Percentiles rank a stretch among this genome's conserved stretches.
These are phyloP conservation scores for Begonia peltatifolia DNA, from an alignment of 306 rosid genomes.

Conservation along the genomic window DNA sequence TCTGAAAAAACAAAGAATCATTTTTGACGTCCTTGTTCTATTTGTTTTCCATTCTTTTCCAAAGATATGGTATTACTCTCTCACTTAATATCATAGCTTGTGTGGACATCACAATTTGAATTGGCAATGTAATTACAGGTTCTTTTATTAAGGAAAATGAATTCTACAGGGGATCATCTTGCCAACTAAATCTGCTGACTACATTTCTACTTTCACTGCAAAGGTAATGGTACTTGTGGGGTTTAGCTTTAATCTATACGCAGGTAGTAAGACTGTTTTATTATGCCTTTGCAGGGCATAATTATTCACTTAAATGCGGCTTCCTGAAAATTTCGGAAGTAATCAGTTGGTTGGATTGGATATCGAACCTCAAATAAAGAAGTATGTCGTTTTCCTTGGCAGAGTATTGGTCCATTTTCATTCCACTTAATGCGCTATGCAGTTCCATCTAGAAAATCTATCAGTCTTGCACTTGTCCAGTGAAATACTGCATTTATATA, in stretches of 20 bases:
- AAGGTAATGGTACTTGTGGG: conserved; percentile 13
- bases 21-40: too few species aligned
- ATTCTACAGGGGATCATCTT: conserved; percentile 24
- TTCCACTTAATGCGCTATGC: background rate
- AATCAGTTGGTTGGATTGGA: conserved; percentile 27
- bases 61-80: too few species aligned
- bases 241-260: too few species aligned
- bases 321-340: conserved; percentile 34
- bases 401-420: background rate
- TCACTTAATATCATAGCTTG: too few species aligned
- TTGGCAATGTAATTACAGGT: too few species aligned
- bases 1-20: too few species aligned
- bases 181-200: conserved; percentile 20
- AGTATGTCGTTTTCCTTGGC: conserved; percentile 12
- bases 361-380: conserved; percentile 17
- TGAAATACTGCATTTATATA: too few species aligned
- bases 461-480: too few species aligned
- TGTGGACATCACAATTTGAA: too few species aligned
- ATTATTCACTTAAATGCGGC: conserved; percentile 28
- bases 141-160: too few species aligned
- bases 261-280: background rate
- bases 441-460: too few species aligned
- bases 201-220: conserved; percentile 20
- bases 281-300: conserved; percentile 14
- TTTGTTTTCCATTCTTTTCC: too few species aligned